Evolutionary conservation across 441 rosid genomes (phyloP), one percentile per base, ranked within the genome.

Genomic region (Erodium texanum): DNA sequence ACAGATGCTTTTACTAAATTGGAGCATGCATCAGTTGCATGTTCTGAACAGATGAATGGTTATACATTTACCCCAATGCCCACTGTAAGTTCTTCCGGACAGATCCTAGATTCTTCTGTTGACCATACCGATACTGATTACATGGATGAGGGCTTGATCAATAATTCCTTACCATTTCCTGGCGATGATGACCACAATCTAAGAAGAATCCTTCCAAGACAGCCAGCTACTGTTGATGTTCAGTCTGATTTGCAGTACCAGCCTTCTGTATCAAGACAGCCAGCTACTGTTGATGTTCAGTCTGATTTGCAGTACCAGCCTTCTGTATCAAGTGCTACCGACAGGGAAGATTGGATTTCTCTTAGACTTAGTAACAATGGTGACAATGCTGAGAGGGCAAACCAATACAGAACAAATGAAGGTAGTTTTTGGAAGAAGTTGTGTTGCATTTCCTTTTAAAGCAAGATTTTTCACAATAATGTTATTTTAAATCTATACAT

Each of bases 281-380:
- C 73, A 29, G 19, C 66, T 64, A 66, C 24, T 43, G 38, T 56
- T 32, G 34, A 22, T 18, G 38, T 27, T 27, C 66, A 70, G 58
- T 18, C 74, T 22, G 67, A 43, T 54, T 2, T 64, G 65, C 68
- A 34, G 59, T 54, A 22, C 36, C 65, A 14, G 5, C 50, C 52
- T 65, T 32, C 66, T 24, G 64, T 36, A 36, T 24, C 67, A 48
- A 45, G 64, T 68, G 68, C 59, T 56, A 27, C 22, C 62, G 65
- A 10, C n/a, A 20, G 41, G 54, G 69, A 24, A 9, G 71, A 67
- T 73, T 73, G 80, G 80, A 24, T 77, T 70, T 67, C 80, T 63
- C 74, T 70, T 48, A 64, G 70, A 45, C 62, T 77, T 45, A 69
- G 80, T 68, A 34, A 71, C 62, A 38, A 66, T 18, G 65, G 54